Conservation (phyloP, 306 rosid genomes). For the Trichosanthes truncata region DNA sequence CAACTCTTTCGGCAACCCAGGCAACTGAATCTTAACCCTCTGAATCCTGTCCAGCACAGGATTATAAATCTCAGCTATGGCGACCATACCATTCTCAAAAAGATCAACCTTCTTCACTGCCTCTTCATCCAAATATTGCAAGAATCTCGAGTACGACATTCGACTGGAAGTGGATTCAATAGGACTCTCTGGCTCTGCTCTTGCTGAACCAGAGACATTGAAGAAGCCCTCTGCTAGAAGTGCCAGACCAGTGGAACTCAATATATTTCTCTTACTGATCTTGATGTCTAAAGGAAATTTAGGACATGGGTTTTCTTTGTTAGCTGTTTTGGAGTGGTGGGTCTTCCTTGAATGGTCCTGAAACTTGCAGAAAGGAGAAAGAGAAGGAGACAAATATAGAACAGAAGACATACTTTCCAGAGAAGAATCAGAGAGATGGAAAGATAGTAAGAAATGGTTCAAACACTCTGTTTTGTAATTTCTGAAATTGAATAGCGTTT, state of each 20-base stretch:
- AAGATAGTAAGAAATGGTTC: neutral
- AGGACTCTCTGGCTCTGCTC: slow-evolving; percentile 56
- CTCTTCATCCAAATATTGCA: slow-evolving; percentile 57
- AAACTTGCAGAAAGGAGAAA: slow-evolving; percentile 37
- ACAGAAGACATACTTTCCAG: slow-evolving; percentile 31
- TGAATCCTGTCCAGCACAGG: slow-evolving; percentile 48
- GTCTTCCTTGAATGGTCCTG: slow-evolving; percentile 29
- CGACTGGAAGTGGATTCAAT: slow-evolving; percentile 40
- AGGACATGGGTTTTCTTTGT: slow-evolving; percentile 24
- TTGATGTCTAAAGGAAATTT: slow-evolving; percentile 20
- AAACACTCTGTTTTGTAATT: neutral
- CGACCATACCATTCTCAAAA: slow-evolving; percentile 58
- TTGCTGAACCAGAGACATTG: slow-evolving; percentile 30
- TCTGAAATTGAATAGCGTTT: neutral
- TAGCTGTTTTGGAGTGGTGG: slow-evolving; percentile 19
- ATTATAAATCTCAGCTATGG: slow-evolving; percentile 57
- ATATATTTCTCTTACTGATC: slow-evolving; percentile 30
- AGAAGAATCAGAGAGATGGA: neutral
- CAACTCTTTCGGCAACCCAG: slow-evolving; percentile 51
- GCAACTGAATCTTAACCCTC: slow-evolving; percentile 59
- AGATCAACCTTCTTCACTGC: slow-evolving; percentile 60
- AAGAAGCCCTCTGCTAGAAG: slow-evolving; percentile 22
- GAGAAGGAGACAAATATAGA: slow-evolving; percentile 29
- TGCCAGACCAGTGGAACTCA: slow-evolving; percentile 25
- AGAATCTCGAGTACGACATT: slow-evolving; percentile 58